Evolutionary conservation across 352 stramenopile species (phyloP).

Genomic region (Pythium diclinum): DNA sequence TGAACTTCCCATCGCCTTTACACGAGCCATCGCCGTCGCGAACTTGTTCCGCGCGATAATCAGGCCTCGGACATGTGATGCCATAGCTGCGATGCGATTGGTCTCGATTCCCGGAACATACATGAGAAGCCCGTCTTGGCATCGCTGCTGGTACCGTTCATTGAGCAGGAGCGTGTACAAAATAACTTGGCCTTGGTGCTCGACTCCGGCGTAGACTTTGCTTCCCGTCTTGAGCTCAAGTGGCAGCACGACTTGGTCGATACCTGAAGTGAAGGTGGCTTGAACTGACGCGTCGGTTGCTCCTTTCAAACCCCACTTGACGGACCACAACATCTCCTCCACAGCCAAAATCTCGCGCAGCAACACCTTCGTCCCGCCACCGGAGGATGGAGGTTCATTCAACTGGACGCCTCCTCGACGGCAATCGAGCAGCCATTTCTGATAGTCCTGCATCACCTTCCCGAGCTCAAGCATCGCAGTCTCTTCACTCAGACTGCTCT

Average conservation of each 20-base stretch:
- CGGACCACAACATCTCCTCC: conserved; percentile 85
- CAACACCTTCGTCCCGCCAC: conserved; percentile 28
- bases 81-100: conserved; percentile 58
- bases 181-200: conserved; percentile 86
- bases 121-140: conserved; percentile 62
- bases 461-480: conserved; percentile 49
- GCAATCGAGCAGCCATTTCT: conserved; percentile 42
- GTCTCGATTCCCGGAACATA: conserved; percentile 72
- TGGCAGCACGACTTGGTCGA: conserved; percentile 40
- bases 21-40: conserved; percentile 53
- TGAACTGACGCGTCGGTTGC: conserved; percentile 71
- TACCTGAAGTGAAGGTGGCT: conserved; percentile 33
- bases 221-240: conserved; percentile 90
- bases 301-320: conserved; percentile 82
- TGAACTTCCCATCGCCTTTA: conserved; percentile 51
- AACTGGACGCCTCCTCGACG: conserved; percentile 31
- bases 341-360: conserved; percentile 57
- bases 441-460: conserved; percentile 55
- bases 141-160: conserved; percentile 67
- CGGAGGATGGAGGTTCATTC: conserved; percentile 32
- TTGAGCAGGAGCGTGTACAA: conserved; percentile 84
- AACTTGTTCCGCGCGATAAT: conserved; percentile 72
- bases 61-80: conserved; percentile 55
- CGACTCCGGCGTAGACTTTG: conserved; percentile 43
- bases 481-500: conserved; percentile 63